These are phyloP conservation scores for Ciborinia camelliae DNA, from an alignment of 2,329 filamentous ascomycete species.

Conservation along the genomic window DNA sequence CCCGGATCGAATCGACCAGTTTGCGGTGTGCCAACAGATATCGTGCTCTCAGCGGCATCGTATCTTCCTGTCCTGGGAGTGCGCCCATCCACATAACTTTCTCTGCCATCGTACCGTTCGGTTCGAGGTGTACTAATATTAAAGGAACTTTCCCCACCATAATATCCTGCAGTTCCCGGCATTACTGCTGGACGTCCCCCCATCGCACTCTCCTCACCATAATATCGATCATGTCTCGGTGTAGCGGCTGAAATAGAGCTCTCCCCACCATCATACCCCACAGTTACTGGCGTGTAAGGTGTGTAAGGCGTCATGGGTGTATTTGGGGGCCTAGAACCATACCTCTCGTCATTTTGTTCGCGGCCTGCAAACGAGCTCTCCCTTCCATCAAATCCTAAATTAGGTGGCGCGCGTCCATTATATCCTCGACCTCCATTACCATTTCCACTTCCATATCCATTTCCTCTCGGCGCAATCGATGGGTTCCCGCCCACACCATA, in stretches of 20 bases:
- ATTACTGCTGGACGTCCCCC: slow-evolving; percentile 7
- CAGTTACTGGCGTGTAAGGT: slow-evolving; percentile 11
- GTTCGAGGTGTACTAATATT: not conserved
- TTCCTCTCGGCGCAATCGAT: slow-evolving; percentile 14
- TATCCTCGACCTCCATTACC: slow-evolving; percentile 15
- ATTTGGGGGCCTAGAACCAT: slow-evolving; percentile 15
- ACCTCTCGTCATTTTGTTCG: not conserved
- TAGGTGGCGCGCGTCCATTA: slow-evolving; percentile 15
- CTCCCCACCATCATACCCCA: slow-evolving; percentile 16
- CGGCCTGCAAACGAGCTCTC: slow-evolving; percentile 1
- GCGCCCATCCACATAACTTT: slow-evolving; percentile 6
- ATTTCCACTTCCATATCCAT: slow-evolving; percentile 7
- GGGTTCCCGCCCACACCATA: slow-evolving; percentile 3
- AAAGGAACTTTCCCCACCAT: slow-evolving; percentile 8
- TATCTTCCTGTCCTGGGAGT: slow-evolving; percentile 10
- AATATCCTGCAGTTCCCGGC: slow-evolving; percentile 5
- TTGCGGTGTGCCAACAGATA: slow-evolving; percentile 9
- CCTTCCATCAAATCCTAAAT: slow-evolving; percentile 1
- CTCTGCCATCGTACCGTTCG: slow-evolving; percentile 7
- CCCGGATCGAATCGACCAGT: slow-evolving; percentile 16
- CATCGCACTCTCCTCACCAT: not conserved
- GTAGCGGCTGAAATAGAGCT: slow-evolving; percentile 10
- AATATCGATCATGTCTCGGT: slow-evolving; percentile 7
- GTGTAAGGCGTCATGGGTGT: slow-evolving; percentile 17
- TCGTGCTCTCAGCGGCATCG: slow-evolving; percentile 11